A percentile compares a stretch with the other conserved stretches of the same genome.
These are phyloP conservation scores for Rubia balearica DNA, from an alignment of 305 asterid species.

Conservation along the genomic window DNA sequence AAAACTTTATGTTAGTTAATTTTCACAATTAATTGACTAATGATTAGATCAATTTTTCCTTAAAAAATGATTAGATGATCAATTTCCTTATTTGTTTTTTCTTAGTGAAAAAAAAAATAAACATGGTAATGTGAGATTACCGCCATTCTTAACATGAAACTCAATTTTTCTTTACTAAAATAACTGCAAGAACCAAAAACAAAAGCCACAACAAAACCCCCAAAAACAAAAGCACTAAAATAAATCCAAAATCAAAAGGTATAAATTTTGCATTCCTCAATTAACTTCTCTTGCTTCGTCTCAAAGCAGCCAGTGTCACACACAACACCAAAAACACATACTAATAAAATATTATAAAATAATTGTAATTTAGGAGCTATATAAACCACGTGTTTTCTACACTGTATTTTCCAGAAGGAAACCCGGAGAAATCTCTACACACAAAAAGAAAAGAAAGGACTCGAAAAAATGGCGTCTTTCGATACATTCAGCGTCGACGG, in stretches of 20 bases:
- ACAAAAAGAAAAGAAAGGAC: constrained; percentile 17
- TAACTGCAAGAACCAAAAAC: too few species aligned
- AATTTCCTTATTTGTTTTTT: too few species aligned
- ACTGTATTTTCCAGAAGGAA: background rate
- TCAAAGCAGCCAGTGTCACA: background rate
- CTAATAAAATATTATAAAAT: background rate
- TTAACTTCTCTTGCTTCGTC: background rate
- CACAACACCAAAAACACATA: background rate
- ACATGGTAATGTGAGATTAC: too few species aligned
- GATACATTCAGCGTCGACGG: constrained; percentile 65
- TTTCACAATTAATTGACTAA: too few species aligned
- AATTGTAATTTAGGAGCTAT: background rate
- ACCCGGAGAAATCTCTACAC: background rate
- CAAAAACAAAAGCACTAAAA: background rate
- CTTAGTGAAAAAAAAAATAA: too few species aligned
- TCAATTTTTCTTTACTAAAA: too few species aligned
- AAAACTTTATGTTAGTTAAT: too few species aligned
- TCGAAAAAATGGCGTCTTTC: constrained; percentile 47
- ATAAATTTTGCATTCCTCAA: background rate
- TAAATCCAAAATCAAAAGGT: background rate
- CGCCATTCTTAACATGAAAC: too few species aligned
- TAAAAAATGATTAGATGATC: too few species aligned
- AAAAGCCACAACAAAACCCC: background rate
- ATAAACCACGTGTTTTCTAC: background rate
- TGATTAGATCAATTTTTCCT: too few species aligned